Percentiles rank a stretch among this genome's conserved stretches.
Conservation (phyloP, 2,329 filamentous ascomycete species). For the Huntiella savannae region DNA sequence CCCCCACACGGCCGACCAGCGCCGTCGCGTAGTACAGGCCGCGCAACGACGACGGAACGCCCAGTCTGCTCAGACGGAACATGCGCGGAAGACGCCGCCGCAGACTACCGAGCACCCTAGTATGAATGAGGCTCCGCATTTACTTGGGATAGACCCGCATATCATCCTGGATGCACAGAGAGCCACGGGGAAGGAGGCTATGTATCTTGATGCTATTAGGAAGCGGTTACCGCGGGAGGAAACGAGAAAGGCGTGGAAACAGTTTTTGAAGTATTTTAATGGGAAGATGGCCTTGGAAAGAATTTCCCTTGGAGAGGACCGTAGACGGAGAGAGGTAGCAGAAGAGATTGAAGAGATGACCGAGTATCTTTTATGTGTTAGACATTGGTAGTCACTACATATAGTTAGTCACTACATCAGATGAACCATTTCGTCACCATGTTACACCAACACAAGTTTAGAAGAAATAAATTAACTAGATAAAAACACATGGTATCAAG, state of each 20-base stretch:
- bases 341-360: constrained; percentile 43
- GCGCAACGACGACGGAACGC: constrained; percentile 35
- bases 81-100: constrained; percentile 31
- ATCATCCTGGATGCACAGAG: constrained; percentile 63
- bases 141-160: constrained; percentile 39
- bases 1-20: constrained; percentile 1
- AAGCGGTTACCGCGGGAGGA: constrained; percentile 29
- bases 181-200: constrained; percentile 57
- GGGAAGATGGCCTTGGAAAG: constrained; percentile 70
- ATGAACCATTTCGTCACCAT: neutral
- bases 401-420: neutral
- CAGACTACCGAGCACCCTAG: constrained; percentile 34
- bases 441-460: neutral
- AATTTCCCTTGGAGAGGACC: constrained; percentile 64
- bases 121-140: constrained; percentile 35
- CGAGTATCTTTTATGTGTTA: constrained; percentile 46
- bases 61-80: constrained; percentile 35
- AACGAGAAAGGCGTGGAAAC: constrained; percentile 48
- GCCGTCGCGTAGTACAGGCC: constrained; percentile 32
- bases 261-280: constrained; percentile 72
- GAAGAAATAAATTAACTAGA: neutral
- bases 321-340: constrained; percentile 72
- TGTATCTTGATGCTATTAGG: constrained; percentile 46
- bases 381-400: constrained; percentile 41
- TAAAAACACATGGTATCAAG: neutral